phyloP scores from a whole-genome alignment of 2,329 filamentous ascomycete species.

The Pseudogymnoascus sp. region DNA sequence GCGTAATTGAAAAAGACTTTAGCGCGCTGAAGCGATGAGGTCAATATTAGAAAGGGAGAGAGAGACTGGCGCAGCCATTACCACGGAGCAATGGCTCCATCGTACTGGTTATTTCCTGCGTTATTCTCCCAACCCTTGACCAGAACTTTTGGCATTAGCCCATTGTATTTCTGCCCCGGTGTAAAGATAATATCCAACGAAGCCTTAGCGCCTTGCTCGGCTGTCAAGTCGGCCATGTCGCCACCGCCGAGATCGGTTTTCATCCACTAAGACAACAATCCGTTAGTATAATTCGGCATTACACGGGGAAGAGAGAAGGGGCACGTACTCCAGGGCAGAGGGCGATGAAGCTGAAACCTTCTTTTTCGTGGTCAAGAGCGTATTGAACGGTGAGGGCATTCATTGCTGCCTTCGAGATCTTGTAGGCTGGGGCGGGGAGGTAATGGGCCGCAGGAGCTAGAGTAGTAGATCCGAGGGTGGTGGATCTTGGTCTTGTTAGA shows the following conservation, averaged over 20 bases:
- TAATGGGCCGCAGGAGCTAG: slow-evolving; percentile 13
- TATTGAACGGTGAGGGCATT: slow-evolving; percentile 40
- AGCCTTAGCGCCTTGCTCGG: slow-evolving; percentile 30
- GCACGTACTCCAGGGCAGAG: slow-evolving; percentile 37
- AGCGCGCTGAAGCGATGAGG: not conserved
- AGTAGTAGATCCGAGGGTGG: slow-evolving; percentile 35
- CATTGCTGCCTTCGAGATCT: slow-evolving; percentile 39
- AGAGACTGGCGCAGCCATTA: not conserved
- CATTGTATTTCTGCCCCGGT: slow-evolving; percentile 9
- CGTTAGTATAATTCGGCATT: slow-evolving; percentile 10
- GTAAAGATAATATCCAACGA: slow-evolving; percentile 10
- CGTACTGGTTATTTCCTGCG: slow-evolving; percentile 1
- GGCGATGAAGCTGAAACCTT: slow-evolving; percentile 36
- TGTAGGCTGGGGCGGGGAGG: slow-evolving; percentile 31
- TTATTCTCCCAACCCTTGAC: slow-evolving; percentile 13
- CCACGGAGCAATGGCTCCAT: not conserved
- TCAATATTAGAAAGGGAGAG: not conserved
- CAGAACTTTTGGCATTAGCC: slow-evolving; percentile 9
- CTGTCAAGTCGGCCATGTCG: slow-evolving; percentile 32
- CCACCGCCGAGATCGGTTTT: slow-evolving; percentile 35
- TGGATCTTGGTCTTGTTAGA: slow-evolving; percentile 25
- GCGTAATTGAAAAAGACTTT: not conserved
- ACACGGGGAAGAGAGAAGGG: not conserved
- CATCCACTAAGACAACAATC: slow-evolving; percentile 31
- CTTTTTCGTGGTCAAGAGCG: slow-evolving; percentile 27